Evolutionary conservation across 768 basidiomycete genomes (phyloP).

Genomic region (Amanita pallidorosea): DNA sequence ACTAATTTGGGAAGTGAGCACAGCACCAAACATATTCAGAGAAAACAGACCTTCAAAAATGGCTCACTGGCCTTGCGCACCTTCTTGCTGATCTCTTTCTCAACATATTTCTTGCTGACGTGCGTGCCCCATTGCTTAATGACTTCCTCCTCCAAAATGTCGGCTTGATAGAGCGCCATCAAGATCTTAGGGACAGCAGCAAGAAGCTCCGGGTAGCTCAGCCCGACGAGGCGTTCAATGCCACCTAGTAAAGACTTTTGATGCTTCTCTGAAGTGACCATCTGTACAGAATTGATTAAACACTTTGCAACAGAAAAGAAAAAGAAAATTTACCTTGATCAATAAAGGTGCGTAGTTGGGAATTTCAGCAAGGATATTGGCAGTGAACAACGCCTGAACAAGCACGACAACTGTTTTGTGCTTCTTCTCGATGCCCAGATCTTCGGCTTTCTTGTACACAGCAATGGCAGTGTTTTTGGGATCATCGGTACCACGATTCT

Average conservation of each 20-base stretch:
- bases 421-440: constrained; percentile 88
- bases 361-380: constrained; percentile 57
- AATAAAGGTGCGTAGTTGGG: constrained; percentile 57
- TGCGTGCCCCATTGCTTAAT: constrained; percentile 91
- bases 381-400: constrained; percentile 76
- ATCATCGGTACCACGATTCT: constrained; percentile 44
- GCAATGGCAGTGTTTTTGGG: constrained; percentile 46
- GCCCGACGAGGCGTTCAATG: constrained; percentile 75
- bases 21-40: background rate
- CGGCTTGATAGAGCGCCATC: constrained; percentile 89
- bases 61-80: constrained; percentile 93
- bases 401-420: constrained; percentile 82
- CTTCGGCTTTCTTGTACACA: constrained; percentile 83
- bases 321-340: constrained; percentile 45
- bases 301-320: constrained; percentile 5
- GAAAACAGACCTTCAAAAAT: constrained; percentile 68
- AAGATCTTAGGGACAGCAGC: constrained; percentile 78
- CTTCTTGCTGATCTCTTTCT: constrained; percentile 91
- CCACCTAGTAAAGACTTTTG: constrained; percentile 93
- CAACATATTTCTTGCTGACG: constrained; percentile 93
- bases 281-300: constrained; percentile 26
- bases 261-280: constrained; percentile 89
- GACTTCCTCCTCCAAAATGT: constrained; percentile 87
- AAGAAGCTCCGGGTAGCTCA: constrained; percentile 62
- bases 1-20: constrained; percentile 27